Evolutionary conservation across 768 basidiomycete genomes (phyloP).

Genomic region (Lactarius quietus): DNA sequence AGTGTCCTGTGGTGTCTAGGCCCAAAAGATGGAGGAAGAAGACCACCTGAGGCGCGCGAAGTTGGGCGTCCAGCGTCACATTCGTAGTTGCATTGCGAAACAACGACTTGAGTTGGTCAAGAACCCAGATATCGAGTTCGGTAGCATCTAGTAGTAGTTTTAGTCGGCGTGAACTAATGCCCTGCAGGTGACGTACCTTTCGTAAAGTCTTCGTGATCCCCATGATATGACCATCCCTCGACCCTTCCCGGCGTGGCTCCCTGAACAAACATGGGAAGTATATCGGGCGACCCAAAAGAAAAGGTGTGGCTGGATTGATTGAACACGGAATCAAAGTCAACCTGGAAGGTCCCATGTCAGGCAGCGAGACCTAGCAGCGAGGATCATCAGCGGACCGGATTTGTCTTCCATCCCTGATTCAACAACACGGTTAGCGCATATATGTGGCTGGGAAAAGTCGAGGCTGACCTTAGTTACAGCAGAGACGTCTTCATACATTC

Average conservation of each 20-base stretch:
- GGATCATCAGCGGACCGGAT: slow-evolving; percentile 49
- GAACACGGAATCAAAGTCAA: slow-evolving; percentile 87
- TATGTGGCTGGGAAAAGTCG: slow-evolving; percentile 1
- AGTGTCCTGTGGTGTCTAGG: slow-evolving; percentile 82
- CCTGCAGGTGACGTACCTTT: slow-evolving; percentile 47
- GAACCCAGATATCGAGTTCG: slow-evolving; percentile 71
- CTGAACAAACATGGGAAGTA: slow-evolving; percentile 81
- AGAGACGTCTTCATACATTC: slow-evolving; percentile 90
- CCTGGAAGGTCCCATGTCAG: slow-evolving; percentile 28
- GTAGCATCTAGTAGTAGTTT: slow-evolving; percentile 57
- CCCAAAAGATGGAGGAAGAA: slow-evolving; percentile 86
- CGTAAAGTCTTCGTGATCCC: slow-evolving; percentile 81
- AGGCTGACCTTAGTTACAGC: slow-evolving; percentile 70
- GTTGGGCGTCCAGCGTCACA: slow-evolving; percentile 43
- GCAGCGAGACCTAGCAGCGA: not conserved
- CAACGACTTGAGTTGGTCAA: slow-evolving; percentile 60
- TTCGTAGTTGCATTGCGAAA: slow-evolving; percentile 62
- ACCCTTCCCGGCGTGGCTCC: slow-evolving; percentile 70
- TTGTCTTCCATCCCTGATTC: slow-evolving; percentile 77
- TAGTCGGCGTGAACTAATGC: not conserved
- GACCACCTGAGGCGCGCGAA: slow-evolving; percentile 58
- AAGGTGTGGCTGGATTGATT: slow-evolving; percentile 76
- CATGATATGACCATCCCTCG: slow-evolving; percentile 70
- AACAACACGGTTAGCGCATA: slow-evolving; percentile 17
- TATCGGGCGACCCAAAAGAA: slow-evolving; percentile 86